These are phyloP conservation scores for Hypholoma sublateritium DNA, from an alignment of 768 basidiomycete species.

Conservation along the genomic window DNA sequence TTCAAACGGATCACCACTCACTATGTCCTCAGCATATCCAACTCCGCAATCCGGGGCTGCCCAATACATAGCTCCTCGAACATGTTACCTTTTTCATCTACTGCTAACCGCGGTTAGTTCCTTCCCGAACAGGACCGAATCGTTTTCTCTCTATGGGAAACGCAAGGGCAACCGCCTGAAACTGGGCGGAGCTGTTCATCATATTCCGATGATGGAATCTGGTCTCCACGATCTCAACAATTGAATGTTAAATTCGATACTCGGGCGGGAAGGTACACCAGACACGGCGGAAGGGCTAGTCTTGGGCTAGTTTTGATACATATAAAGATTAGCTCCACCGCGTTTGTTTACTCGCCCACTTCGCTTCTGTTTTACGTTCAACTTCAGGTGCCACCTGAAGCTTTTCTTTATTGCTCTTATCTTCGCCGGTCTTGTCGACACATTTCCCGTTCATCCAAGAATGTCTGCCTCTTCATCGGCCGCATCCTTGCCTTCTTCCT, in stretches of 20 bases:
- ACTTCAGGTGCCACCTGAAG: conserved; percentile 4
- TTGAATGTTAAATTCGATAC: not conserved
- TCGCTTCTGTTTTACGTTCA: not conserved
- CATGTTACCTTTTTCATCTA: not conserved
- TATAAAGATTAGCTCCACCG: not conserved
- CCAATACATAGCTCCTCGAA: no score
- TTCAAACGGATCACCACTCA: no score
- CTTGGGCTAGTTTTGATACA: not conserved
- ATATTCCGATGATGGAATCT: not conserved
- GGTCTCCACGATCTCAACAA: not conserved
- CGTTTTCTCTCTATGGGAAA: not conserved
- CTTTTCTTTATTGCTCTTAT: conserved; percentile 1
- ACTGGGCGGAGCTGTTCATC: not conserved
- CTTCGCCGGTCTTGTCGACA: conserved; percentile 5
- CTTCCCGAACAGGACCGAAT: not conserved
- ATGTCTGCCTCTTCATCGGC: conserved; percentile 11
- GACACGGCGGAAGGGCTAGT: not conserved
- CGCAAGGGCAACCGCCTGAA: not conserved
- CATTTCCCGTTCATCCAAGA: conserved; percentile 1
- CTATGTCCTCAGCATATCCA: no score
- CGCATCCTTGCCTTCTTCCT: conserved; percentile 9
- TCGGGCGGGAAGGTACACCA: not conserved
- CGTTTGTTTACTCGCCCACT: not conserved
- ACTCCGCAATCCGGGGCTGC: no score
- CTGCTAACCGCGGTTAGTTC: not conserved